A percentile compares a stretch with the other conserved stretches of the same genome.
phyloP scores from a whole-genome alignment of 169 alveolate species.

The Toxoplasma gondii region DNA sequence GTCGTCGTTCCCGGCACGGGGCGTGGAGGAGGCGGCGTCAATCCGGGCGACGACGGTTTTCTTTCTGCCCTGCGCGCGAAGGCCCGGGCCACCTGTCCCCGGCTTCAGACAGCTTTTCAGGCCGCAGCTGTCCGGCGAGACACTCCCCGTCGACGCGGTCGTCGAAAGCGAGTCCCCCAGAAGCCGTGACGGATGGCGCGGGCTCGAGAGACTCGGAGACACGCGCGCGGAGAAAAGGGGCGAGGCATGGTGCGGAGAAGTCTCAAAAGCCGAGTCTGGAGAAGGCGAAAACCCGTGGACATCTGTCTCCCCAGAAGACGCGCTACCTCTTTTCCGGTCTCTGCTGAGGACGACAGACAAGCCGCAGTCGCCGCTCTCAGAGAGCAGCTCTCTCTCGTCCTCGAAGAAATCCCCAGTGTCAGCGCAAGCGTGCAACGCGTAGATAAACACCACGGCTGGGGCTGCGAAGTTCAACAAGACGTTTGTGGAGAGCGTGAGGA shows the following conservation, averaged over 20 bases:
- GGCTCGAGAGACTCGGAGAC: background rate
- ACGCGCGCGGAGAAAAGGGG: background rate
- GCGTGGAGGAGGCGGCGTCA: background rate
- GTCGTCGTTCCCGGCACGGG: background rate
- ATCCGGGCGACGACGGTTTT: background rate
- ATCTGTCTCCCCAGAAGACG: background rate
- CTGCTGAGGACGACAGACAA: background rate
- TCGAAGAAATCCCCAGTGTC: background rate
- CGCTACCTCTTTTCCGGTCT: background rate
- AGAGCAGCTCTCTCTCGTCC: background rate
- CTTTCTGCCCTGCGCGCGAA: background rate
- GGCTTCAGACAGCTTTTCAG: background rate
- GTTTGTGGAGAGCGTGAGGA: constrained; percentile 36
- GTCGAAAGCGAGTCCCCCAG: background rate
- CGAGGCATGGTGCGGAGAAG: background rate
- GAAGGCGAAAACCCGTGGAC: background rate
- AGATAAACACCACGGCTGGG: constrained; percentile 38
- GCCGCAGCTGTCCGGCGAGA: background rate
- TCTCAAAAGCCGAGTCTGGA: background rate
- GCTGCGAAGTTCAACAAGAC: constrained; percentile 40
- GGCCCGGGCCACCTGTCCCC: background rate
- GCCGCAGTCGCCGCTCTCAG: background rate
- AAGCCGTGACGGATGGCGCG: background rate
- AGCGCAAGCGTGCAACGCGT: constrained; percentile 39
- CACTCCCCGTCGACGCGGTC: background rate